phyloP scores from a whole-genome alignment of 305 asterid genomes.

The Fraxinus paxiana region DNA sequence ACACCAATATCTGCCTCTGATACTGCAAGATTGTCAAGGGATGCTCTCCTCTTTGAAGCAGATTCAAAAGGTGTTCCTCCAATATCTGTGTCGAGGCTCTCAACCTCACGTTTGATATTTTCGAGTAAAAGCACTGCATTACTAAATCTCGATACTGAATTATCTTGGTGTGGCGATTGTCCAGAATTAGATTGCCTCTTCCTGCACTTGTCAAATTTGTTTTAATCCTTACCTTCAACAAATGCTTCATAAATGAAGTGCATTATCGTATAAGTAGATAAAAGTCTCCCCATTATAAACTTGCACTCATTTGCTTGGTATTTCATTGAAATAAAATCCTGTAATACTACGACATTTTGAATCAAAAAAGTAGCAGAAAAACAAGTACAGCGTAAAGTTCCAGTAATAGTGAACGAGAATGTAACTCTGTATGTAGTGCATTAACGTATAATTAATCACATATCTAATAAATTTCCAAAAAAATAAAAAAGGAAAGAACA shows the following conservation, averaged over 20 bases:
- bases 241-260: neutral
- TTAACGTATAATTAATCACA: neutral
- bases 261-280: neutral
- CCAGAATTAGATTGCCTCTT: slow-evolving; percentile 64
- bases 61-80: slow-evolving; percentile 48
- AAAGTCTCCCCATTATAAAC: neutral
- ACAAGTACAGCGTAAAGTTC: neutral
- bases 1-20: slow-evolving; percentile 37
- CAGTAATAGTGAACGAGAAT: neutral
- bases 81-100: slow-evolving; percentile 43
- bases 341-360: neutral
- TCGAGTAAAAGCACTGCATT: slow-evolving; percentile 87
- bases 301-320: neutral
- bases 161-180: slow-evolving; percentile 60
- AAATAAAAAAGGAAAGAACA: neutral
- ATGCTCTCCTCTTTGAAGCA: slow-evolving; percentile 49
- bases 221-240: slow-evolving; percentile 15
- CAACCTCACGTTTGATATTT: slow-evolving; percentile 73
- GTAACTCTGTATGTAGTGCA: neutral
- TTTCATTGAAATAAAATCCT: neutral
- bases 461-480: neutral
- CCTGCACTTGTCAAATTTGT: slow-evolving; percentile 40
- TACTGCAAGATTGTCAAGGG: slow-evolving; percentile 40
- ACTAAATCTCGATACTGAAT: slow-evolving; percentile 57
- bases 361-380: neutral